phyloP scores from a whole-genome alignment of 257 asterid species.

The Solanum verrucosum region DNA sequence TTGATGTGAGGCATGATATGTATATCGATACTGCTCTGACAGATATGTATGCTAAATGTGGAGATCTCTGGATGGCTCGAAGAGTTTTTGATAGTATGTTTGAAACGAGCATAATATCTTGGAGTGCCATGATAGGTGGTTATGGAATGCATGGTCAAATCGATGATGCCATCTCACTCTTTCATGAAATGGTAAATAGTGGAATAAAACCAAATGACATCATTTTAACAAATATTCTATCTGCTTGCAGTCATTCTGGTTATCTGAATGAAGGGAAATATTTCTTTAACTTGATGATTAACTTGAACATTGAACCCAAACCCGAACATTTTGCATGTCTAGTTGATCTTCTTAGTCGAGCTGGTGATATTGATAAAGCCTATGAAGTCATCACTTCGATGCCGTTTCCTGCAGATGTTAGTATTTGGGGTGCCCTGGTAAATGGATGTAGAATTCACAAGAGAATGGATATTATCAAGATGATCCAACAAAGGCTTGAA shows the following conservation, averaged over 20 bases:
- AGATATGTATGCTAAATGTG: constrained; percentile 82
- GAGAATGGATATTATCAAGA: constrained; percentile 58
- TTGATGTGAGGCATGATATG: constrained; percentile 43
- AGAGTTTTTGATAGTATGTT: constrained; percentile 48
- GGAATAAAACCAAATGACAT: constrained; percentile 61
- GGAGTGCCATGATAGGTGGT: constrained; percentile 81
- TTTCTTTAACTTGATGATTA: constrained; percentile 56
- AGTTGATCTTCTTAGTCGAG: constrained; percentile 85
- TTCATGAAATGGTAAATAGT: constrained; percentile 45
- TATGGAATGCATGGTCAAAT: constrained; percentile 75
- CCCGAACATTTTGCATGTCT: constrained; percentile 70
- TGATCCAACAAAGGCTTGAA: constrained; percentile 29
- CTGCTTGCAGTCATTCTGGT: constrained; percentile 85
- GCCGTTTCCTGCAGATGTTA: constrained; percentile 52
- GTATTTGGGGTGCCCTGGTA: constrained; percentile 69
- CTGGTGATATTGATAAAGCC: constrained; percentile 68
- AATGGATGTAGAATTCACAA: constrained; percentile 83
- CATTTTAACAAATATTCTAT: constrained; percentile 64
- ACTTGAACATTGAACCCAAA: constrained; percentile 46
- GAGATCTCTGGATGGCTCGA: constrained; percentile 57
- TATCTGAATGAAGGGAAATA: constrained; percentile 54
- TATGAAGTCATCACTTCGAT: constrained; percentile 48
- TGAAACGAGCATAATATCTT: constrained; percentile 47
- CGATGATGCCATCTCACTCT: constrained; percentile 43
- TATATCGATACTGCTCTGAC: constrained; percentile 54